Evolutionary conservation across 2,329 filamentous ascomycete species (phyloP).

Genomic region (Trichoderma polysporum): DNA sequence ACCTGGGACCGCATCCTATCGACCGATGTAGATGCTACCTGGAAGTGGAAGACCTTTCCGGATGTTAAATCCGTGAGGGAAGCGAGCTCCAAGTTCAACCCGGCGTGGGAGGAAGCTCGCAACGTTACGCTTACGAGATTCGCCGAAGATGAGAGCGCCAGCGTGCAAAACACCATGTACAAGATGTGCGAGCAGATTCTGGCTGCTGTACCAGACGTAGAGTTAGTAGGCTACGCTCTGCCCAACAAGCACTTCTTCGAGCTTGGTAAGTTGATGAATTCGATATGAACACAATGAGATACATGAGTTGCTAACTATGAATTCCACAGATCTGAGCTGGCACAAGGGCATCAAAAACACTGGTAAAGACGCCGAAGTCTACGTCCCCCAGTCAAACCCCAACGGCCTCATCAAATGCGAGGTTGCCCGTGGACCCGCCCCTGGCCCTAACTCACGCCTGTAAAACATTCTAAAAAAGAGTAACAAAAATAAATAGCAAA

Average conservation of each 20-base stretch:
- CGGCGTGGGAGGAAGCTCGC: conserved; percentile 74
- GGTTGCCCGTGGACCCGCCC: conserved; percentile 56
- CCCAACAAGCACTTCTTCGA: conserved; percentile 99
- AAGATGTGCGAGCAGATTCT: conserved; percentile 94
- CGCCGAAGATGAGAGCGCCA: conserved; percentile 84
- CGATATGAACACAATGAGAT: background rate
- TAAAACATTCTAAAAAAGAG: background rate
- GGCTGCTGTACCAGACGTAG: conserved; percentile 67
- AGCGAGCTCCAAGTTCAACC: conserved; percentile 67
- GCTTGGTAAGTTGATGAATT: conserved; percentile 61
- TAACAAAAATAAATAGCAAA: background rate
- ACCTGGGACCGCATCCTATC: conserved; percentile 94
- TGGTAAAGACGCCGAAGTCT: conserved; percentile 92
- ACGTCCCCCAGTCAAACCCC: conserved; percentile 86
- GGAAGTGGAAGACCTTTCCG: conserved; percentile 78
- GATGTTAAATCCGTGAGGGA: conserved; percentile 65
- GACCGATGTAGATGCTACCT: conserved; percentile 84
- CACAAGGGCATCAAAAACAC: conserved; percentile 95
- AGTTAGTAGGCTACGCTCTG: conserved; percentile 75
- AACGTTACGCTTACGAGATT: conserved; percentile 89
- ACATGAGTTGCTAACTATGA: background rate
- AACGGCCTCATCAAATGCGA: conserved; percentile 96
- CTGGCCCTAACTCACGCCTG: background rate
- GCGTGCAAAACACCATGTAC: conserved; percentile 97
- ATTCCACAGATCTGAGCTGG: conserved; percentile 78